These are phyloP conservation scores for Candida jianshihensis DNA, from an alignment of 805 yeast species.

Conservation along the genomic window DNA sequence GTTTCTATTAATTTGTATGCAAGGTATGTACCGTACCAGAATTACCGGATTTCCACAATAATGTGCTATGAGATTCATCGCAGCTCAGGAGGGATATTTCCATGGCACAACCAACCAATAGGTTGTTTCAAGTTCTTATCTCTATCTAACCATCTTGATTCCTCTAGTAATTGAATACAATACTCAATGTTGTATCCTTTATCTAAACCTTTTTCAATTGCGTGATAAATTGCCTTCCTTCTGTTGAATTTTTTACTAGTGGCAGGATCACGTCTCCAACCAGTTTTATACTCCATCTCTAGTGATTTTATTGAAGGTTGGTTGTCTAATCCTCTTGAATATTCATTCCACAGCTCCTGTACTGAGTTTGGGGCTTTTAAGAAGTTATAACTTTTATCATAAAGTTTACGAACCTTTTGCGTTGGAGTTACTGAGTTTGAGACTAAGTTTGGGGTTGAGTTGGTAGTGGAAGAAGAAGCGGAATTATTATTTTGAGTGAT, in stretches of 20 bases:
- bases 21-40: not conserved
- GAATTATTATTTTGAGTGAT: not conserved
- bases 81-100: slow-evolving; percentile 29
- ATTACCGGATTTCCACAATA: not conserved
- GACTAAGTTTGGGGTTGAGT: too few species aligned
- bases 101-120: slow-evolving; percentile 37
- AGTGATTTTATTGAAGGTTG: slow-evolving; percentile 46
- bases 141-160: slow-evolving; percentile 33
- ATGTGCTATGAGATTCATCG: too few species aligned
- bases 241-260: slow-evolving; percentile 46
- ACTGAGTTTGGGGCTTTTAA: slow-evolving; percentile 39
- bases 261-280: slow-evolving; percentile 51
- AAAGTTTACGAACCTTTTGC: slow-evolving; percentile 23
- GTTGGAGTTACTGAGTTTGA: too few species aligned
- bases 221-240: slow-evolving; percentile 46
- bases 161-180: slow-evolving; percentile 41
- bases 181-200: slow-evolving; percentile 37
- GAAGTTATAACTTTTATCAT: slow-evolving; percentile 29
- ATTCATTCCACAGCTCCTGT: slow-evolving; percentile 51
- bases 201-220: slow-evolving; percentile 42
- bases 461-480: not conserved
- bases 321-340: slow-evolving; percentile 41
- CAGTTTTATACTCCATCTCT: slow-evolving; percentile 42
- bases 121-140: slow-evolving; percentile 37
- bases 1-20: too few species aligned